Evolutionary conservation across 805 yeast species (phyloP).

Genomic region (Scheffersomyces stipitis): DNA sequence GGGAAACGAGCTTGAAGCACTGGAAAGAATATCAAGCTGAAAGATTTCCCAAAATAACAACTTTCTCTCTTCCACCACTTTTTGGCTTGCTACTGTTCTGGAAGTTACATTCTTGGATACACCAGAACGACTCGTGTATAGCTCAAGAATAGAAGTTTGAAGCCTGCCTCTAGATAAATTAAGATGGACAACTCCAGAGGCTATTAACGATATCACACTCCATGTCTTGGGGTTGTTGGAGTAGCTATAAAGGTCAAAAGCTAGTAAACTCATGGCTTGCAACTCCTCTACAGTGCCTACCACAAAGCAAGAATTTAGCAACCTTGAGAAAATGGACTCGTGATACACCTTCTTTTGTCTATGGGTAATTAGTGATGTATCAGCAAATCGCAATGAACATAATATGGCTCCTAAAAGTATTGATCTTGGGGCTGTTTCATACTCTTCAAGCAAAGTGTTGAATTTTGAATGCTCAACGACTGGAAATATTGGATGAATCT

Average conservation of each 20-base stretch:
- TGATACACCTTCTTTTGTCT: slow-evolving; percentile 2
- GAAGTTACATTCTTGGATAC: background rate
- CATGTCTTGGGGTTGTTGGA: slow-evolving; percentile 14
- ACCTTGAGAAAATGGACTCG: slow-evolving; percentile 3
- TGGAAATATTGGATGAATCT: background rate
- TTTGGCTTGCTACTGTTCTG: slow-evolving; percentile 1
- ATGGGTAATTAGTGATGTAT: slow-evolving; percentile 2
- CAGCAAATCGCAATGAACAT: slow-evolving; percentile 7
- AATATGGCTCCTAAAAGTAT: slow-evolving; percentile 11
- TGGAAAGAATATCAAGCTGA: slow-evolving; percentile 12
- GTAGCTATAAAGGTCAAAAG: slow-evolving; percentile 11
- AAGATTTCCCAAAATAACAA: slow-evolving; percentile 16
- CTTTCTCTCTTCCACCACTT: slow-evolving; percentile 10
- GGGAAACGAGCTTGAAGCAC: slow-evolving; percentile 11
- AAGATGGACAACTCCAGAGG: slow-evolving; percentile 15
- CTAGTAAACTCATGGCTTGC: slow-evolving; percentile 12
- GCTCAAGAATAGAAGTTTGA: background rate
- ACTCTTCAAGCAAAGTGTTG: slow-evolving; percentile 3
- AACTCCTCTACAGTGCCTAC: slow-evolving; percentile 11
- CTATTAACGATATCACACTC: slow-evolving; percentile 15
- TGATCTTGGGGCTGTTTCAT: slow-evolving; percentile 11
- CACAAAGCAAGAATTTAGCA: slow-evolving; percentile 10
- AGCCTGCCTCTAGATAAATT: slow-evolving; percentile 7
- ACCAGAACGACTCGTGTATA: background rate
- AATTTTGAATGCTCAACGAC: slow-evolving; percentile 15